Evolutionary conservation across 2,329 filamentous ascomycete genomes (phyloP).

Genomic region (Diplodia seriata): DNA sequence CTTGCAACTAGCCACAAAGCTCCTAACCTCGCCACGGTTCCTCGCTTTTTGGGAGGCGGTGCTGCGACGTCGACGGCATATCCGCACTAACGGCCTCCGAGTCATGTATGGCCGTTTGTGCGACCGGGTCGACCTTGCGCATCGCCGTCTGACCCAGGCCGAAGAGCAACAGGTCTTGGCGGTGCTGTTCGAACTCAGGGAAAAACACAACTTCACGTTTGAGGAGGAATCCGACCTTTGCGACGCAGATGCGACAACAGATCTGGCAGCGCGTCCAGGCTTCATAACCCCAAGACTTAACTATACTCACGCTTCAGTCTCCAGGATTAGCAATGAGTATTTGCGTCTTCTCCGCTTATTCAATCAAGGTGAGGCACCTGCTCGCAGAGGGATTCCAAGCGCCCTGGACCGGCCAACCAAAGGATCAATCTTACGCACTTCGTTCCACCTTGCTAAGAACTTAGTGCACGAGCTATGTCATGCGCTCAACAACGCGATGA

Average conservation of each 20-base stretch:
- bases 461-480: slow-evolving; percentile 33
- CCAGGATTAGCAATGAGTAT: slow-evolving; percentile 24
- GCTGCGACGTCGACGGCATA: background rate
- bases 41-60: slow-evolving; percentile 23
- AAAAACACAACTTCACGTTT: slow-evolving; percentile 6
- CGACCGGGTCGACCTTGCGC: slow-evolving; percentile 13
- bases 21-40: slow-evolving; percentile 2
- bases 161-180: background rate
- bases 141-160: background rate
- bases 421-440: slow-evolving; percentile 17
- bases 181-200: background rate
- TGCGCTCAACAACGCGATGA: slow-evolving; percentile 27
- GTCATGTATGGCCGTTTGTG: slow-evolving; percentile 2
- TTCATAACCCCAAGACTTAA: background rate
- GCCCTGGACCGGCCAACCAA: slow-evolving; percentile 14
- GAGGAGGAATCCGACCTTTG: background rate
- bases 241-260: slow-evolving; percentile 28
- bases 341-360: slow-evolving; percentile 3
- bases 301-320: slow-evolving; percentile 4
- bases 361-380: background rate
- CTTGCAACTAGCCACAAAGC: slow-evolving; percentile 21
- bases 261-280: background rate
- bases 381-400: background rate
- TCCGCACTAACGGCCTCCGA: slow-evolving; percentile 2
- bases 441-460: slow-evolving; percentile 32